A percentile compares a stretch with the other conserved stretches of the same genome.
These are phyloP conservation scores for Colletotrichum nymphaeae DNA, from an alignment of 2,329 filamentous ascomycete species.

Conservation along the genomic window DNA sequence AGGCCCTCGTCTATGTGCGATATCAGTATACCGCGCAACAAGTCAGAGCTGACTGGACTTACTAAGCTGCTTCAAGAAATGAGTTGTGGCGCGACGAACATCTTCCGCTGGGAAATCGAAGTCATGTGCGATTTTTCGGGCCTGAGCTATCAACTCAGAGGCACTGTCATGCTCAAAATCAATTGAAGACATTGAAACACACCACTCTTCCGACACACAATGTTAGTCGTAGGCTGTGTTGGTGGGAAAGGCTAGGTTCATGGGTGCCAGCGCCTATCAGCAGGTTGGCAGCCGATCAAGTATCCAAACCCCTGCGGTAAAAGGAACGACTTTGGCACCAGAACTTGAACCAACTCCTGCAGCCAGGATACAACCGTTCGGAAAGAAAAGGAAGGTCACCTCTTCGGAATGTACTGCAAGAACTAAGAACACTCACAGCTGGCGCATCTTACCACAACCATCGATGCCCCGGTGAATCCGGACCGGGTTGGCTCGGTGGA, in stretches of 20 bases:
- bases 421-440: not conserved
- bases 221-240: not conserved
- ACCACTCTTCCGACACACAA: not conserved
- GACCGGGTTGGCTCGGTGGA: constrained; percentile 15
- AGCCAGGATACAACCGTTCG: not conserved
- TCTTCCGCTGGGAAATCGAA: constrained; percentile 13
- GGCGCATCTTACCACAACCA: not conserved
- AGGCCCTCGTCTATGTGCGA: constrained; percentile 58
- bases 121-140: constrained; percentile 8
- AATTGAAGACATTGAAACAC: not conserved
- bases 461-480: constrained; percentile 23
- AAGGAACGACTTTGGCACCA: not conserved
- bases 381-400: not conserved
- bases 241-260: constrained; percentile 20
- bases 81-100: constrained; percentile 31
- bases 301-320: constrained; percentile 7
- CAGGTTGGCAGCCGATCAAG: constrained; percentile 26
- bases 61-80: constrained; percentile 39
- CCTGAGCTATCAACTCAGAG: constrained; percentile 9
- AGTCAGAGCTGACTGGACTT: not conserved
- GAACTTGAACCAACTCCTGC: not conserved
- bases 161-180: not conserved
- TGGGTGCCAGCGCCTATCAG: constrained; percentile 15
- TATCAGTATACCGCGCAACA: not conserved
- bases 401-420: too few relatives aligned